Evolutionary conservation across 345 rosid species (phyloP).

Genomic region (Syzygium oleosum): DNA sequence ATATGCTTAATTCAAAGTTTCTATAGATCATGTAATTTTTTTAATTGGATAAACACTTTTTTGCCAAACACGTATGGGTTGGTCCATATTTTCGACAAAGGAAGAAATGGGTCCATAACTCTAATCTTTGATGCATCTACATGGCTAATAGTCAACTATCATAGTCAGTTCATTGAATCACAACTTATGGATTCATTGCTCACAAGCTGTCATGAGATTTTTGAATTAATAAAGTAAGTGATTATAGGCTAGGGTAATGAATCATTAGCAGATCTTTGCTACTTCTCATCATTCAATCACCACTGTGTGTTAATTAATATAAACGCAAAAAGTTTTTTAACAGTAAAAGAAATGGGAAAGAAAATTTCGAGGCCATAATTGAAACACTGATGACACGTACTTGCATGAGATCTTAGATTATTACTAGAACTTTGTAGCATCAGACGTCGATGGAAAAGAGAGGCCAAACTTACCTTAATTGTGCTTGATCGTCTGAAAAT

Average conservation of each 20-base stretch:
- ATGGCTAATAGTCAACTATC: too few relatives aligned
- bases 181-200: too few relatives aligned
- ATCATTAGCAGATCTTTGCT: neutral
- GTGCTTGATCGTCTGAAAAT: neutral
- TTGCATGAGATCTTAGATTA: neutral
- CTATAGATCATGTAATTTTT: too few relatives aligned
- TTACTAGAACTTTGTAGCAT: neutral
- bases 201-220: too few relatives aligned
- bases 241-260: neutral
- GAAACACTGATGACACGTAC: neutral
- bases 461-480: neutral
- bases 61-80: too few relatives aligned
- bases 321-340: neutral
- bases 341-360: neutral
- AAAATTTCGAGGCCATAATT: neutral
- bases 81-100: too few relatives aligned
- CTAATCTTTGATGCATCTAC: too few relatives aligned
- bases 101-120: too few relatives aligned
- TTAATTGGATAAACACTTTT: too few relatives aligned
- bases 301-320: neutral
- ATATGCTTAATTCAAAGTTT: neutral
- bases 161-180: too few relatives aligned
- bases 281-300: neutral
- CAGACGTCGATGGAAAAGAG: neutral
- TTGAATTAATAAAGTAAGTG: neutral